phyloP scores from a whole-genome alignment of 768 basidiomycete genomes.

The Lactifluus pinguis region DNA sequence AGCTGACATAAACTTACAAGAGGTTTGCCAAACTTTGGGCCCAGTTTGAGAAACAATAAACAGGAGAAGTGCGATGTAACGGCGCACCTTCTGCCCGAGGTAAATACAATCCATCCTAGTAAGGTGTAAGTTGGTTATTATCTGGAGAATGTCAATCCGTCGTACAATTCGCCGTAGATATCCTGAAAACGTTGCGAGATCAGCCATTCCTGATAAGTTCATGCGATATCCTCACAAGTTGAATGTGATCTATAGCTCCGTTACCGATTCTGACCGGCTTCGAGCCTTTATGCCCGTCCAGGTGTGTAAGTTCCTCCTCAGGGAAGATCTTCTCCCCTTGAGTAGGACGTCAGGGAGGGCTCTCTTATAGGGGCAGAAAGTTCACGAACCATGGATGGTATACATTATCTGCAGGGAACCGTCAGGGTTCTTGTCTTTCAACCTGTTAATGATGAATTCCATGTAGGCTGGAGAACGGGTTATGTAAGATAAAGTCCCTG shows the following conservation, averaged over 20 bases:
- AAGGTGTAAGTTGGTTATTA: neutral
- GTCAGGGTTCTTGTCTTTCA: conserved; percentile 78
- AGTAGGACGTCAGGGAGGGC: neutral
- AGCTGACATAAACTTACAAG: conserved; percentile 38
- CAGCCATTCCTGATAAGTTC: conserved; percentile 1
- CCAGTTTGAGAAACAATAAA: neutral
- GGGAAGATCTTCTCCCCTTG: conserved; percentile 58
- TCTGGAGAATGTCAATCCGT: neutral
- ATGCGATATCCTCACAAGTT: conserved; percentile 45
- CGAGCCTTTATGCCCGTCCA: conserved; percentile 83
- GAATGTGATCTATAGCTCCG: conserved; percentile 89
- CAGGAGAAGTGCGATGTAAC: neutral
- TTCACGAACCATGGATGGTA: conserved; percentile 70
- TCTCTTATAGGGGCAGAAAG: neutral
- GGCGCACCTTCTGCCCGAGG: conserved; percentile 76
- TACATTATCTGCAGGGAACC: conserved; percentile 96
- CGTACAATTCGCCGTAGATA: conserved; percentile 90
- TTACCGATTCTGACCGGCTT: conserved; percentile 89
- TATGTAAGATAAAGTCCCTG: conserved; percentile 1
- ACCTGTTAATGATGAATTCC: conserved; percentile 81
- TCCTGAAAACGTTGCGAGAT: conserved; percentile 43
- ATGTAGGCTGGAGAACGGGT: conserved; percentile 53
- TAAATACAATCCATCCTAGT: conserved; percentile 92
- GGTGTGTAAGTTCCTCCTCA: conserved; percentile 77
- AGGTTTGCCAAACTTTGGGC: conserved; percentile 59